Base-by-base conservation (phyloP, 176 grass and related monocot genomes). In the Eleusine indica region DNA sequence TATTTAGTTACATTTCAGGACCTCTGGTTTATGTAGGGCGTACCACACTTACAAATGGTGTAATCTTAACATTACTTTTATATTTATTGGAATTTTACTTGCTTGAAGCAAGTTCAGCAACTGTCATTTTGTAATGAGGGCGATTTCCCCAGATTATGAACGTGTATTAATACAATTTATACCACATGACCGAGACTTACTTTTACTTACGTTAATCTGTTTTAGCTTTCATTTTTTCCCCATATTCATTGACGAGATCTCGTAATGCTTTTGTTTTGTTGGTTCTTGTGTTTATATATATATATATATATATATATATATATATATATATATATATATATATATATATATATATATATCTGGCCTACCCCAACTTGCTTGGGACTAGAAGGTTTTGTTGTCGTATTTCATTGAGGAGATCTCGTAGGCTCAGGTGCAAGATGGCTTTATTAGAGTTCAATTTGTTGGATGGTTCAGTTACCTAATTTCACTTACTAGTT, bases 21-120 rank as follows among this genome's bases (percentile, higher is more conserved):
- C 10, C 15, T 61, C 71, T 35, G 3, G 14, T 88, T 79, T 52
- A 52, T 80, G 29, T 80, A 68, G 18, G 56, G 61, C 47, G 12
- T 1, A 1, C 48, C 18, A 57, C 44, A 9, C 15, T 70, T 83
- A 56, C 18, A 11, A 44, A 66, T 7, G 25, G 18, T 79, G 69
- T 38, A n/a, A 49, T 60, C 0, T 18, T 38, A 49, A 61, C 41
- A 21, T 6, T 22, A 2, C 32, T 7, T 70, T 87, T 48, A 25
- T 18, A 6, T 47, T 47, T 47, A 47, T 42, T 73, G 5, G n/a
- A 40, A 51, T 7, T 81, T 35, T 81, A 75, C 49, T 51, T 77
- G 6, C 43, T 68, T 84, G 37, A 42, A 53, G 70, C n/a, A 54
- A 13, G 37, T 40, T 52, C 70, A 43, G 11, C 37, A 74, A 22